These are phyloP conservation scores for Bacidia rubella DNA, from an alignment of 495 filamentous ascomycete species.

Conservation along the genomic window DNA sequence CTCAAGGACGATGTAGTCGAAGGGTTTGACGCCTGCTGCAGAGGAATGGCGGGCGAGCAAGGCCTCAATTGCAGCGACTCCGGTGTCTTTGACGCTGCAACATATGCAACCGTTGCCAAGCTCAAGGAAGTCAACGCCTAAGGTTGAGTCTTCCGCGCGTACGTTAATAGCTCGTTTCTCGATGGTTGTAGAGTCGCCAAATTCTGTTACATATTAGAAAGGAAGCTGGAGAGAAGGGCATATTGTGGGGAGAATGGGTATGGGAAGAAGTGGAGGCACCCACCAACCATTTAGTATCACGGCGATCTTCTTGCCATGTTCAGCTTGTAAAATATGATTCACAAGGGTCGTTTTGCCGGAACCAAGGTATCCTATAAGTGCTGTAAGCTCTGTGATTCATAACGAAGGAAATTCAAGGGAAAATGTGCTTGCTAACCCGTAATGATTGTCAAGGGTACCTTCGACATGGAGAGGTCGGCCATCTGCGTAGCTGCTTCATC, in stretches of 20 bases:
- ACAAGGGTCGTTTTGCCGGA: constrained; percentile 91
- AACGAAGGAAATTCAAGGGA: neutral
- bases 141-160: neutral
- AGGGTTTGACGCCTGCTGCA: constrained; percentile 22
- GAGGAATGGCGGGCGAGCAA: constrained; percentile 76
- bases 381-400: neutral
- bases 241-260: neutral
- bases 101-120: constrained; percentile 96
- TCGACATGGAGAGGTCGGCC: constrained; percentile 33
- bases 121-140: constrained; percentile 83
- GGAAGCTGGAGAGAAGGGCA: neutral
- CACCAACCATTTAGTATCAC: constrained; percentile 84
- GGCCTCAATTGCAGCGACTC: constrained; percentile 85
- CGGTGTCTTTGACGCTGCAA: constrained; percentile 92
- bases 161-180: constrained; percentile 29
- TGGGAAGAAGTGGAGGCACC: constrained; percentile 1
- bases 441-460: constrained; percentile 90
- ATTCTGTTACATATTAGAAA: constrained; percentile 43
- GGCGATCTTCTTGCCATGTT: constrained; percentile 93
- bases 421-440: constrained; percentile 45
- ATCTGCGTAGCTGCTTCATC: constrained; percentile 21
- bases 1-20: constrained; percentile 97
- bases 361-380: constrained; percentile 58
- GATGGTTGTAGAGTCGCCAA: constrained; percentile 58
- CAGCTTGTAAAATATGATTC: constrained; percentile 86